phyloP scores from a whole-genome alignment of 805 yeast genomes.

The Millerozyma miso region DNA sequence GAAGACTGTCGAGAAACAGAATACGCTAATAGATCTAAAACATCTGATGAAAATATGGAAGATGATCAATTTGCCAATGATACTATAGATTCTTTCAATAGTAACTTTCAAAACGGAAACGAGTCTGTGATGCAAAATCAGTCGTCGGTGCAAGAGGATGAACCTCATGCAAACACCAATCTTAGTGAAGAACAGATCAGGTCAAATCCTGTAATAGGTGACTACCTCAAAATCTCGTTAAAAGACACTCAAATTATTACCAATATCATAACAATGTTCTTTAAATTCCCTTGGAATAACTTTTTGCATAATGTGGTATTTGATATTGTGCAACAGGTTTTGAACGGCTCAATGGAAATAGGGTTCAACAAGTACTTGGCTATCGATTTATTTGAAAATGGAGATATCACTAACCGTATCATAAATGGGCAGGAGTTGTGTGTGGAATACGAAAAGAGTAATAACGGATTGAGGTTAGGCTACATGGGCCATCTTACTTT shows the following conservation, averaged over 20 bases:
- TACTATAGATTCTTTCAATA: constrained; percentile 36
- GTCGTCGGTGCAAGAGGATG: constrained; percentile 25
- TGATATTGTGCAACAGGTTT: constrained; percentile 44
- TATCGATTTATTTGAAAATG: constrained; percentile 55
- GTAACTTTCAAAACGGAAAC: constrained; percentile 17
- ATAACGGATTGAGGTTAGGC: constrained; percentile 67
- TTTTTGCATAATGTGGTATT: constrained; percentile 45
- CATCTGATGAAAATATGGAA: constrained; percentile 2
- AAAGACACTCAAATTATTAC: constrained; percentile 41
- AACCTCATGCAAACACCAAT: constrained; percentile 42
- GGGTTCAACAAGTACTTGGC: constrained; percentile 45
- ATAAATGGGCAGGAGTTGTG: constrained; percentile 53
- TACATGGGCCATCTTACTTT: constrained; percentile 95
- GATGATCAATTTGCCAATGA: constrained; percentile 16
- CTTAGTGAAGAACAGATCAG: constrained; percentile 40
- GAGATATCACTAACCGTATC: constrained; percentile 38
- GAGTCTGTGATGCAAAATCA: constrained; percentile 18
- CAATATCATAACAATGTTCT: constrained; percentile 41
- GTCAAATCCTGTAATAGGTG: constrained; percentile 42
- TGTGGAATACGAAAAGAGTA: constrained; percentile 52
- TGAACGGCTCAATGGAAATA: constrained; percentile 46
- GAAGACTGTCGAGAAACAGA: constrained; percentile 6
- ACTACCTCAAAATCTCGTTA: constrained; percentile 36
- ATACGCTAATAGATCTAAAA: constrained; percentile 3
- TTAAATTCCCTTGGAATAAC: constrained; percentile 45